Base-by-base conservation (phyloP, 768 basidiomycete genomes). In the Lentinula aciculospora region DNA sequence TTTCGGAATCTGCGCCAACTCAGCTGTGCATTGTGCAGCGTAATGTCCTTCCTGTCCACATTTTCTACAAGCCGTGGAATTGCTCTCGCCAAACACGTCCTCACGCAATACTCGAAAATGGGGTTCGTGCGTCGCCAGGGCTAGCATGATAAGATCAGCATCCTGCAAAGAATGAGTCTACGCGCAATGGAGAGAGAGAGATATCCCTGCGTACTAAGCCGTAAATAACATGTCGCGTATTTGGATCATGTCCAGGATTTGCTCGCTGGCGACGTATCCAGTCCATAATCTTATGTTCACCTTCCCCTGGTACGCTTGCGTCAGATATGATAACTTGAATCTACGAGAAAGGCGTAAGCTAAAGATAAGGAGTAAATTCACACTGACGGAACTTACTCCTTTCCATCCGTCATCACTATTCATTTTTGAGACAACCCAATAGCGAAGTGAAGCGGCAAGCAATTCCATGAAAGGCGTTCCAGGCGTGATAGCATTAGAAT, bases 271-370 rank as follows among this genome's bases (percentile, higher is more conserved):
- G 81, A 56, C 97, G 80, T 62, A 99, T 96, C 69, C 83, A 98
- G 69, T 98, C 97, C 94, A 99, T 98, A 62, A 99, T 98, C 76
- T 99, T 99, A 72, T 99, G 97, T 69, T 99, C 97, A 68, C 97
- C 97, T 72, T 99, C 97, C 64, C 97, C 97, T 1, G 97, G 96
- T 12, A 98, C 97, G 56, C 89, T 86, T 1, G 97, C 92, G 64
- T 99, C 97, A 4, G 97, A 99, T 56, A 99, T 92, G 62, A 98
- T 86, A 53, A 99, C 89, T 79, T 98, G 85, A 39, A 99, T 80
- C 94, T 95, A 56, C n/a, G 37, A 21, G 8, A 13, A 28, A 39
- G 48, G 46, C 29, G 60, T 59, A 2, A 19, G 27, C 4, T 42
- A 17, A 37, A 32, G 25, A 56, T 34, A 29, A 42, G 23, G 25